A percentile compares a stretch with the other conserved stretches of the same genome.
These are phyloP conservation scores for Handroanthus guayacan DNA, from an alignment of 257 asterid species.

Conservation along the genomic window DNA sequence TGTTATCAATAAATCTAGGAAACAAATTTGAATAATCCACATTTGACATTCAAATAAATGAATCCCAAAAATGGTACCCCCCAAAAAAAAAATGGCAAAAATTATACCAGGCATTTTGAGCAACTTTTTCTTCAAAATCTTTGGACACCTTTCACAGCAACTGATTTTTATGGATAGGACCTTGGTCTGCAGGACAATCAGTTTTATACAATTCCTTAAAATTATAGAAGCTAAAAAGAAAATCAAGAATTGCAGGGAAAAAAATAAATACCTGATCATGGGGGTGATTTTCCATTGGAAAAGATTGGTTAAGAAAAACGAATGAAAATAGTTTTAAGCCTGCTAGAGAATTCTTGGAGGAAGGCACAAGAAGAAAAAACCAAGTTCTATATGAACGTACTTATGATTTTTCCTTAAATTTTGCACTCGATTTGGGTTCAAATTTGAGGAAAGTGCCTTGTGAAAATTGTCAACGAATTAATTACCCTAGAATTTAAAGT, in stretches of 20 bases:
- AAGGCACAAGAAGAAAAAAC: constrained; percentile 1
- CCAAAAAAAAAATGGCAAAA: not conserved
- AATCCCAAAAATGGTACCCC: no score
- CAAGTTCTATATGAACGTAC: constrained; percentile 5
- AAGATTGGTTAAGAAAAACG: constrained; percentile 15
- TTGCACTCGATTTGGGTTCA: not conserved
- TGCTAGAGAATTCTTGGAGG: not conserved
- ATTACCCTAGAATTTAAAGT: not conserved
- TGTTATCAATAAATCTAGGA: not conserved
- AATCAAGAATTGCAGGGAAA: not conserved
- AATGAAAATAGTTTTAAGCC: not conserved
- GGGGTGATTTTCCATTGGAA: constrained; percentile 37
- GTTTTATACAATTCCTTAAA: not conserved
- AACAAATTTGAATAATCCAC: not conserved
- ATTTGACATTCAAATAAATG: not conserved
- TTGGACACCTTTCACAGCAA: constrained; percentile 42
- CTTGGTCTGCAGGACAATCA: constrained; percentile 33
- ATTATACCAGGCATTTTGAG: constrained; percentile 38
- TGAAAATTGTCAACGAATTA: not conserved
- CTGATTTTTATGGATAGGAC: constrained; percentile 36
- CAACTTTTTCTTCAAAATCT: constrained; percentile 30
- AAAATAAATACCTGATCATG: constrained; percentile 18
- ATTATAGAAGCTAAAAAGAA: not conserved
- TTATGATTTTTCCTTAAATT: constrained; percentile 25
- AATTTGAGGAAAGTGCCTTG: not conserved